These are phyloP conservation scores for Aspergillus wentii DNA, from an alignment of 495 filamentous ascomycete species.

Conservation along the genomic window DNA sequence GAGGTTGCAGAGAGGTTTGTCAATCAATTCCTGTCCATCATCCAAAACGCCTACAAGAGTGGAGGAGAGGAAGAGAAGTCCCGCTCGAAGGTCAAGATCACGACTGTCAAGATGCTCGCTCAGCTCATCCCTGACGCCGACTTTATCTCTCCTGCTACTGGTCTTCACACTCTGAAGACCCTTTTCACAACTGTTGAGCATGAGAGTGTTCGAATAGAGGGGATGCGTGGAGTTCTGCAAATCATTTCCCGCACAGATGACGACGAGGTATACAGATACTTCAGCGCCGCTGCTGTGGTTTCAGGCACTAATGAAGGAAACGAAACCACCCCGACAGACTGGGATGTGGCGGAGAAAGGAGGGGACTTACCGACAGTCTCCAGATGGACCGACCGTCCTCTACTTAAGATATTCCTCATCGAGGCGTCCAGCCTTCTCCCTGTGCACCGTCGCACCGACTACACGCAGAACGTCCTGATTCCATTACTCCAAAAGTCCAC, in stretches of 20 bases:
- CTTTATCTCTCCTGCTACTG: not conserved
- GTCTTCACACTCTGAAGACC: not conserved
- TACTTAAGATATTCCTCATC: not conserved
- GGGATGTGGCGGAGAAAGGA: too few relatives aligned
- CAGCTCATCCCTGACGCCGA: not conserved
- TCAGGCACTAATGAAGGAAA: too few relatives aligned
- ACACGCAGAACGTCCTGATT: not conserved
- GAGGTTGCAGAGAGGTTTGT: not conserved
- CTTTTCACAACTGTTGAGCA: not conserved
- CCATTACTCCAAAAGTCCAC: not conserved
- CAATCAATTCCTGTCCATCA: not conserved
- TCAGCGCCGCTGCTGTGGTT: too few relatives aligned
- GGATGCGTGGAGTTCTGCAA: too few relatives aligned
- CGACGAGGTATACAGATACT: too few relatives aligned
- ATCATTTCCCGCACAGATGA: too few relatives aligned
- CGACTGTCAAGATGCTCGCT: conserved; percentile 2
- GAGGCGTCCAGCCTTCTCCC: not conserved
- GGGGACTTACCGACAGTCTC: too few relatives aligned
- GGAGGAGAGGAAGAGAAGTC: too few relatives aligned
- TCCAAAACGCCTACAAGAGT: not conserved
- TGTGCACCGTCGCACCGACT: not conserved
- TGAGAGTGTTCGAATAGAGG: too few relatives aligned
- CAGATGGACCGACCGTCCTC: not conserved
- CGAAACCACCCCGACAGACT: too few relatives aligned
- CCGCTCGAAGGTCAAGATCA: conserved; percentile 3